Conservation (phyloP, 2,329 filamentous ascomycete genomes). For the Trichoderma sp. region DNA sequence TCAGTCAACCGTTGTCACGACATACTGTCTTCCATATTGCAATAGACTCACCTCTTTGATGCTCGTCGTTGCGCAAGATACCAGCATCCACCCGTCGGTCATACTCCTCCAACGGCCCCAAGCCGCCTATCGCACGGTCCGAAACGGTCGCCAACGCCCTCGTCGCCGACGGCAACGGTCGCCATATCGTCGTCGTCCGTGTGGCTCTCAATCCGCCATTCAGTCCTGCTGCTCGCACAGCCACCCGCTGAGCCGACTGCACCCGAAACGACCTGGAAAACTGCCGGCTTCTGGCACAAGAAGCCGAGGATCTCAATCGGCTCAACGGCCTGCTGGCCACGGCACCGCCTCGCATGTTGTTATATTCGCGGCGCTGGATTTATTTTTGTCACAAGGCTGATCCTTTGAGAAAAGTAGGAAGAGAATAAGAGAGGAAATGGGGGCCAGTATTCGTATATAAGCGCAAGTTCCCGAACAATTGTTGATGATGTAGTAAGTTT, state of each 20-base stretch:
- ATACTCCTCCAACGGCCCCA: conserved; percentile 85
- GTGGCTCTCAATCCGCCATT: neutral
- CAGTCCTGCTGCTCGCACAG: conserved; percentile 2
- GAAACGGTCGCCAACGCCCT: conserved; percentile 37
- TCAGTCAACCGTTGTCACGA: neutral
- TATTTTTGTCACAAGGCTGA: neutral
- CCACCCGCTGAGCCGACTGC: neutral
- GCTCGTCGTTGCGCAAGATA: conserved; percentile 78
- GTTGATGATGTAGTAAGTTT: conserved; percentile 19
- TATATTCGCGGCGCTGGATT: neutral
- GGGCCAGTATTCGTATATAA: neutral
- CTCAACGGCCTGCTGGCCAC: conserved; percentile 25
- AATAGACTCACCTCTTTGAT: conserved; percentile 81
- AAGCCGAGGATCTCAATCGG: conserved; percentile 27
- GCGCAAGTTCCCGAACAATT: neutral
- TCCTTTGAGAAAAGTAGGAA: neutral
- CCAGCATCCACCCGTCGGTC: conserved; percentile 76
- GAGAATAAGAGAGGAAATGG: neutral
- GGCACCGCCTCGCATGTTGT: conserved; percentile 28
- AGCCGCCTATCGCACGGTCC: conserved; percentile 35
- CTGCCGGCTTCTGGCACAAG: conserved; percentile 6
- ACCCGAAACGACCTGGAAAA: conserved; percentile 13
- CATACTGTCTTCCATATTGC: conserved; percentile 24
- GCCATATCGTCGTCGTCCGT: neutral
- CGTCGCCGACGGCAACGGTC: conserved; percentile 18